phyloP scores from a whole-genome alignment of 352 stramenopile genomes.

The Blastocystis sp. region DNA sequence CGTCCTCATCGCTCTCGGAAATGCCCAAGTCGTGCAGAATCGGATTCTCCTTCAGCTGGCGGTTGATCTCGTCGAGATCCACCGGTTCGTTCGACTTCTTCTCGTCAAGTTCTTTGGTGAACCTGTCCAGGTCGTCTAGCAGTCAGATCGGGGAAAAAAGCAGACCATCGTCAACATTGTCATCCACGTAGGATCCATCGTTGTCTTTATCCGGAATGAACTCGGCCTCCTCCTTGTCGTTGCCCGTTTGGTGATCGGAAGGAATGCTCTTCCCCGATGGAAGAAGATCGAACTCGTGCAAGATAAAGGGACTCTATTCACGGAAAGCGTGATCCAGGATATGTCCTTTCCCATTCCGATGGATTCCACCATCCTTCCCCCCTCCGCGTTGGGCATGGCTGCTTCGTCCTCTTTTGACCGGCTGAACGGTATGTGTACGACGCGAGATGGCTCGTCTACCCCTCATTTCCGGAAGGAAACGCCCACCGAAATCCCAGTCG shows the following conservation, averaged over 20 bases:
- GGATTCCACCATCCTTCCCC: neutral
- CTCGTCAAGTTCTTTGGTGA: conserved; percentile 29
- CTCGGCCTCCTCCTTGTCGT: neutral
- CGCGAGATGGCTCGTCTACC: conserved; percentile 25
- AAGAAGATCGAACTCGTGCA: neutral
- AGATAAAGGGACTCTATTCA: conserved; percentile 12
- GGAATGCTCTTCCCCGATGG: neutral
- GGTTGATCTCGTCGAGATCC: neutral
- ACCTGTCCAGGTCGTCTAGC: conserved; percentile 22
- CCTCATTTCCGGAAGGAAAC: neutral
- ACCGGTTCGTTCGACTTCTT: conserved; percentile 1
- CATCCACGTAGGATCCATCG: neutral
- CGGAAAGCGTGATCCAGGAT: neutral
- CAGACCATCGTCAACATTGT: conserved; percentile 1
- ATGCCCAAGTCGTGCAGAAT: neutral
- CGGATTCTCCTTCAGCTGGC: neutral
- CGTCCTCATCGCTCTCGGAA: no score
- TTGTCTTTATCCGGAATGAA: neutral
- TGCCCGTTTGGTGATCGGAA: neutral
- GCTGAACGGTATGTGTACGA: conserved; percentile 14
- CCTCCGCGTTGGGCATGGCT: neutral
- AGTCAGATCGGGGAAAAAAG: neutral
- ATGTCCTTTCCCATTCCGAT: conserved; percentile 19
- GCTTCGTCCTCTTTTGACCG: conserved; percentile 16
- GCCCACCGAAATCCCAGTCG: conserved; percentile 51